phyloP scores from a whole-genome alignment of 495 filamentous ascomycete species.

The Aspergillus incahuasiensis region DNA sequence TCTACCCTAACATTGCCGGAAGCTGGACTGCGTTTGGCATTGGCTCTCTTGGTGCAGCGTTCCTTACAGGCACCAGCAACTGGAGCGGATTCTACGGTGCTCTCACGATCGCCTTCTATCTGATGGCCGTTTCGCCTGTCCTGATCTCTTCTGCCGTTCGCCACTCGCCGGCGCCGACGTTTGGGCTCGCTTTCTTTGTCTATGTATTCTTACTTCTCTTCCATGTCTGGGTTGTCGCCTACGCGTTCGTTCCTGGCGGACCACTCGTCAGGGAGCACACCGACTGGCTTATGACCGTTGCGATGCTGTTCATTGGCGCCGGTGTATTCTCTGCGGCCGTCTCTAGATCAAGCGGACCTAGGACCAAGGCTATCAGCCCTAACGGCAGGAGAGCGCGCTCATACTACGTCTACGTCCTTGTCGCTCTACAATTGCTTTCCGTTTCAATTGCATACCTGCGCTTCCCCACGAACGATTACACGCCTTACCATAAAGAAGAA shows the following conservation, averaged over 20 bases:
- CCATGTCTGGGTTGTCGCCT: constrained; percentile 97
- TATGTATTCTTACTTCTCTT: constrained; percentile 91
- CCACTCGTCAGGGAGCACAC: constrained; percentile 90
- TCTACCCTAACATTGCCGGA: constrained; percentile 60
- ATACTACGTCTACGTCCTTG: constrained; percentile 72
- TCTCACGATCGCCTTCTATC: constrained; percentile 67
- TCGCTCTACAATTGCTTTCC: constrained; percentile 70
- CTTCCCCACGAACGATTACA: constrained; percentile 89
- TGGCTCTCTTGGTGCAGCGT: constrained; percentile 70
- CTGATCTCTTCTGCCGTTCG: constrained; percentile 70
- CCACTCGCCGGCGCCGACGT: constrained; percentile 68
- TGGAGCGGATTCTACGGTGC: constrained; percentile 93
- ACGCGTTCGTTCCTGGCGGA: constrained; percentile 98
- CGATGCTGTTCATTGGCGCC: constrained; percentile 77
- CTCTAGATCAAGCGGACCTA: constrained; percentile 42
- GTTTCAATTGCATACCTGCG: constrained; percentile 82
- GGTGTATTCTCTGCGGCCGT: constrained; percentile 75
- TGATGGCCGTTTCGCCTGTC: constrained; percentile 76
- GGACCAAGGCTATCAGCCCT: constrained; percentile 48
- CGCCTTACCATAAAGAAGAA: constrained; percentile 80
- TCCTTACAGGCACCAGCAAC: constrained; percentile 72
- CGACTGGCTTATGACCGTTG: constrained; percentile 86
- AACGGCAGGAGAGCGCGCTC: constrained; percentile 52
- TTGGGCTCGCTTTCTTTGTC: constrained; percentile 80
- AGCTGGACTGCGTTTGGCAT: constrained; percentile 80